These are phyloP conservation scores for Glutinoglossum americanum DNA, from an alignment of 495 filamentous ascomycete genomes.

Conservation along the genomic window DNA sequence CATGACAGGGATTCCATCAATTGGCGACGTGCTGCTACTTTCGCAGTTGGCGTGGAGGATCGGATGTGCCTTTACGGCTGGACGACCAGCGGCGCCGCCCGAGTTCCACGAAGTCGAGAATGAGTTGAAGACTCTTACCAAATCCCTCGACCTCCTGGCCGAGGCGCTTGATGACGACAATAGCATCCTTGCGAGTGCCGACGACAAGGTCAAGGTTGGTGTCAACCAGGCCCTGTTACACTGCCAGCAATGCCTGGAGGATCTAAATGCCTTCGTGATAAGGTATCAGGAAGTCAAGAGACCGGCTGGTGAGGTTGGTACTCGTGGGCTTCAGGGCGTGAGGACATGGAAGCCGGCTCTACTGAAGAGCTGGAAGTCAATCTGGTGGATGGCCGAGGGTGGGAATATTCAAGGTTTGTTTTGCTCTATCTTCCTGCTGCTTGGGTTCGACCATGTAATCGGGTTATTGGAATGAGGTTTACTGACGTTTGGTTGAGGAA, in stretches of 20 bases:
- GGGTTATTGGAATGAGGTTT: background rate
- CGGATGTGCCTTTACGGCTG: constrained; percentile 20
- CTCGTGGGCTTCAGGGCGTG: constrained; percentile 10
- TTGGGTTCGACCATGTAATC: no score
- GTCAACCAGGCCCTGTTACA: constrained; percentile 14
- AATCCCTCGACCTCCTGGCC: constrained; percentile 17
- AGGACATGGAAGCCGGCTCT: constrained; percentile 18
- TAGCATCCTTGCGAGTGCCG: constrained; percentile 13
- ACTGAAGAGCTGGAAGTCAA: constrained; percentile 13
- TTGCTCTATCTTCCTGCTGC: constrained; percentile 1
- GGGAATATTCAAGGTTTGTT: constrained; percentile 13
- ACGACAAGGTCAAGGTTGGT: constrained; percentile 12
- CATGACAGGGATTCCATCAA: constrained; percentile 12
- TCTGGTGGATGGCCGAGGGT: constrained; percentile 20
- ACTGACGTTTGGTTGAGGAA: background rate
- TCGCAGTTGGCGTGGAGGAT: constrained; percentile 21
- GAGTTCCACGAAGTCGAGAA: constrained; percentile 22
- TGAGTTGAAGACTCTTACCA: constrained; percentile 17
- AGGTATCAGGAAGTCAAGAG: constrained; percentile 19
- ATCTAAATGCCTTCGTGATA: constrained; percentile 19
- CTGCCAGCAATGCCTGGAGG: constrained; percentile 15
- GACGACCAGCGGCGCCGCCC: constrained; percentile 16
- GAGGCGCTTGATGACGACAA: constrained; percentile 18
- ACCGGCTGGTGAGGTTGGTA: constrained; percentile 12
- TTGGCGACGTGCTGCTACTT: constrained; percentile 22